Evolutionary conservation across 768 basidiomycete genomes (phyloP).

Genomic region (Hysterangium stoloniferum): DNA sequence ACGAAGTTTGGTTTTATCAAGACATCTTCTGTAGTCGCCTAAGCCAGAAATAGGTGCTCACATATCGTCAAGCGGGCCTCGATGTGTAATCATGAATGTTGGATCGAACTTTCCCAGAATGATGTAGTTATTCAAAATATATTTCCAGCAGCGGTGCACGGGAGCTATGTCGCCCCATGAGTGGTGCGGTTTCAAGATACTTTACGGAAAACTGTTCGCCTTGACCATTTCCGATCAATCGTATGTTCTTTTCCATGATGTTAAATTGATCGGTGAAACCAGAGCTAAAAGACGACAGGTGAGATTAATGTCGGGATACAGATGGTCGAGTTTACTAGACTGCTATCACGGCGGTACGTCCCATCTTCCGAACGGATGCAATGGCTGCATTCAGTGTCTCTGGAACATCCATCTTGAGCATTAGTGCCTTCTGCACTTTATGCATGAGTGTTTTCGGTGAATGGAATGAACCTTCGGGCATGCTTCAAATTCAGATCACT

Average conservation of each 20-base stretch:
- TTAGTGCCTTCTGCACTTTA: constrained; percentile 59
- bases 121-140: constrained; percentile 59
- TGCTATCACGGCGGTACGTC: constrained; percentile 55
- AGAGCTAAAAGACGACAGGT: constrained; percentile 18
- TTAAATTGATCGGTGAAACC: constrained; percentile 63
- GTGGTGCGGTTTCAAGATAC: neutral
- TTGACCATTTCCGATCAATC: constrained; percentile 68
- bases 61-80: constrained; percentile 60
- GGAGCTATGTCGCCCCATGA: constrained; percentile 33
- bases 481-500: neutral
- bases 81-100: constrained; percentile 49
- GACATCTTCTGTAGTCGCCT: too few species aligned
- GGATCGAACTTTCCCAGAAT: constrained; percentile 58
- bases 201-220: constrained; percentile 2
- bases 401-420: constrained; percentile 68
- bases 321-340: constrained; percentile 35
- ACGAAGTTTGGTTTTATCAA: too few species aligned
- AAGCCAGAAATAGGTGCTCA: constrained; percentile 4
- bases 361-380: constrained; percentile 44
- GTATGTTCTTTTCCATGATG: constrained; percentile 70
- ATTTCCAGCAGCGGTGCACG: constrained; percentile 67
- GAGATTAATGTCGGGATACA: neutral
- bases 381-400: constrained; percentile 54
- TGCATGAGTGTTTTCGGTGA: constrained; percentile 58
- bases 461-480: constrained; percentile 48